Evolutionary conservation across 1,139 yeast species (phyloP), one percentile per base, ranked within the genome.

Genomic region (Kodamaea sp.): DNA sequence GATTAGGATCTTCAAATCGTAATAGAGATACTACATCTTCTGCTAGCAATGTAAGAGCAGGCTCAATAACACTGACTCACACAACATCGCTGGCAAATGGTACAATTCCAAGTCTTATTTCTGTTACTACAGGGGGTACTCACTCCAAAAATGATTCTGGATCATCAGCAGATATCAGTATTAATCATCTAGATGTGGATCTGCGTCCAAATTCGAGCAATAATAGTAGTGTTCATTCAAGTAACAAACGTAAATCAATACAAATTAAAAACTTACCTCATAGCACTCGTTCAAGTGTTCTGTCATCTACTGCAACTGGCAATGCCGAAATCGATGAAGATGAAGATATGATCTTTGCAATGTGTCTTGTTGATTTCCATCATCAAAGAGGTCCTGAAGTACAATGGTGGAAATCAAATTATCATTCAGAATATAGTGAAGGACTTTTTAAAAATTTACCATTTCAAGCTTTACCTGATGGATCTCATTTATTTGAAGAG

Each of bases 401-500:
- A 12, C 97, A 90, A 60, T 88, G 87, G 67, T 87, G 96, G 89
- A 73, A 80, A 36, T 89, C 95, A 12, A 78, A 82, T 42, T 78
- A 80, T 38, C 63, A 63, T 32, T 58, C 62, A 1, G 58, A 57
- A 6, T 60, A 67, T 40, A 50, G 62, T 11, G 59, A 75, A 0
- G 57, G 63, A 7, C 63, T 84, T 20, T 92, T 96, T 88, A 88
- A 92, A n/a, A 81, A 84, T 53, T 64, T 92, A 33, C 94, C 97
- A 2, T 92, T 92, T 56, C 97, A 90, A 57, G 95, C 97, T 2
- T 67, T 92, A 27, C 98, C 98, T 0, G 98, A 92, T 60, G 98
- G 98, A 2, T 84, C 95, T 2, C 98, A 92, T 60, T 78, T 61
- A 37, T 92, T 83, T 55, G 95, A 89, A 57, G 97, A 92, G 58